These are phyloP conservation scores for Pythium diclinum DNA, from an alignment of 352 stramenopile genomes.

Conservation along the genomic window DNA sequence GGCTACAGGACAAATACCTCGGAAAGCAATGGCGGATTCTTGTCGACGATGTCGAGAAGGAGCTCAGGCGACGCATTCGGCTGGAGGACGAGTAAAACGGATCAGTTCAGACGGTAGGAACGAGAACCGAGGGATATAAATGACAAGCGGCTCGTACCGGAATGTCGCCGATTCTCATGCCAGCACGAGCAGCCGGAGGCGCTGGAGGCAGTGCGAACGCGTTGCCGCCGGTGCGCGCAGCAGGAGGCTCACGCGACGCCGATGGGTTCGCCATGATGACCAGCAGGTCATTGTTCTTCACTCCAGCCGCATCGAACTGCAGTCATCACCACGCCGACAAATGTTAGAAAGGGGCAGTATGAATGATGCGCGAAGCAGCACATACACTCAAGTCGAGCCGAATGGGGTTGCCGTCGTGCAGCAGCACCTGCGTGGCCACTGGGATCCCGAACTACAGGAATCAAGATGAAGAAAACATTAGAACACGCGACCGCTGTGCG, in stretches of 20 bases:
- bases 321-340: background rate
- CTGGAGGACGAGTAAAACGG: slow-evolving; percentile 14
- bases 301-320: slow-evolving; percentile 67
- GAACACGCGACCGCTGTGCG: background rate
- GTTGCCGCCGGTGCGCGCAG: slow-evolving; percentile 20
- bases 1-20: slow-evolving; percentile 35
- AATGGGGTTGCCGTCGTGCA: slow-evolving; percentile 60
- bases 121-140: too few relatives aligned
- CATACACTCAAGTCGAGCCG: slow-evolving; percentile 51
- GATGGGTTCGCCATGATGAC: slow-evolving; percentile 50
- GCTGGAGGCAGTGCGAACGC: slow-evolving; percentile 6
- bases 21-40: slow-evolving; percentile 67
- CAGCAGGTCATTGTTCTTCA: slow-evolving; percentile 72
- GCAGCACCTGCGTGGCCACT: slow-evolving; percentile 44
- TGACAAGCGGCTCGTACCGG: slow-evolving; percentile 36
- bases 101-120: background rate
- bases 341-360: background rate
- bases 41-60: slow-evolving; percentile 80
- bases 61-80: slow-evolving; percentile 64
- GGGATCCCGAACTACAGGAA: slow-evolving; percentile 65
- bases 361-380: background rate
- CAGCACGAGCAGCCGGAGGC: slow-evolving; percentile 41
- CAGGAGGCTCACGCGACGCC: slow-evolving; percentile 4
- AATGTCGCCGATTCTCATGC: slow-evolving; percentile 81
- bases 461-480: background rate